A percentile compares a stretch with the other conserved stretches of the same genome.
phyloP scores from a whole-genome alignment of 2,329 filamentous ascomycete species.

The Pseudogymnoascus sp. region DNA sequence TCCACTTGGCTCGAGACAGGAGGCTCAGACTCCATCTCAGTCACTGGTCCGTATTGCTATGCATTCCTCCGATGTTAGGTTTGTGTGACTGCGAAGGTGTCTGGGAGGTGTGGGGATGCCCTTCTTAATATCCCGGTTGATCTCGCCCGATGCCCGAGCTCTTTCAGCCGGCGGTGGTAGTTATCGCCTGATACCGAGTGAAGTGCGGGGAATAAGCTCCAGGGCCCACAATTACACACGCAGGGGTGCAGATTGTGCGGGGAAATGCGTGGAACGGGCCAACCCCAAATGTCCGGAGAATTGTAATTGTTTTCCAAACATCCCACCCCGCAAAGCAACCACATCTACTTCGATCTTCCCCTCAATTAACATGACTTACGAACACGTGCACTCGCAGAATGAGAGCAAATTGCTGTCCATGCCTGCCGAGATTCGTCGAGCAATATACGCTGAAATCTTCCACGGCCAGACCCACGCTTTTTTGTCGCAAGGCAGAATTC shows the following conservation, averaged over 20 bases:
- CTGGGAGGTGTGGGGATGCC: not conserved
- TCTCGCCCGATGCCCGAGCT: constrained; percentile 3
- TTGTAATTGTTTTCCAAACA: not conserved
- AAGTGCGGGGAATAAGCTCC: not conserved
- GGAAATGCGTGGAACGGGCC: not conserved
- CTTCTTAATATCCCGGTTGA: constrained; percentile 1
- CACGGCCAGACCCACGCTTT: not conserved
- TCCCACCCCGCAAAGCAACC: not conserved
- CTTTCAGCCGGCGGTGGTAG: not conserved
- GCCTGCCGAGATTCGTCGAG: not conserved
- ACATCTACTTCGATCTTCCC: not conserved
- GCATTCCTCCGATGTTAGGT: not conserved
- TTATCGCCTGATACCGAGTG: constrained; percentile 3
- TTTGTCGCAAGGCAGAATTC: not conserved
- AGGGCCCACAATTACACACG: not conserved
- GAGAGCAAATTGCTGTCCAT: not conserved
- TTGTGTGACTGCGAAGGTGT: not conserved
- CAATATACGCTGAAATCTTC: not conserved
- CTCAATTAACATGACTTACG: not conserved
- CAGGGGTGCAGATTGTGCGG: not conserved
- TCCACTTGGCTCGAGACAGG: not conserved
- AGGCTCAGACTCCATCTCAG: not conserved
- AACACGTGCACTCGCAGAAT: not conserved
- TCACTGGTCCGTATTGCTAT: not conserved
- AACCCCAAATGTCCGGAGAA: not conserved